Evolutionary conservation across 2,329 filamentous ascomycete genomes (phyloP).

Genomic region (Penicillium occitanis): DNA sequence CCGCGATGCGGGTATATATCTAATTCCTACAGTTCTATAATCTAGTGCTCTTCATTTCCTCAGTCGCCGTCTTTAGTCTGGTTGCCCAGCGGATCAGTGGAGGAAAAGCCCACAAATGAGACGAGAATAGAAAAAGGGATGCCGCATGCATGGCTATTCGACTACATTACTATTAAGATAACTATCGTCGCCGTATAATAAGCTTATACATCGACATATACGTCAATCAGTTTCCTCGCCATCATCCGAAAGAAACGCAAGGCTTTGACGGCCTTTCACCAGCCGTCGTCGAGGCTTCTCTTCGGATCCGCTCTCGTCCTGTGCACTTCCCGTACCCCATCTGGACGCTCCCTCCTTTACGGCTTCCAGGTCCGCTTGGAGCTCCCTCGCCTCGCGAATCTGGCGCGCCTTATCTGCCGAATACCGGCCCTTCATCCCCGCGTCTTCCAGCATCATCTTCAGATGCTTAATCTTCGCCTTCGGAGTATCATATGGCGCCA

Average conservation of each 20-base stretch:
- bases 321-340: slow-evolving; percentile 63
- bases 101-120: slow-evolving; percentile 37
- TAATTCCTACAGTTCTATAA: slow-evolving; percentile 74
- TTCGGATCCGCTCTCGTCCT: slow-evolving; percentile 44
- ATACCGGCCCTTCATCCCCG: slow-evolving; percentile 86
- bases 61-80: slow-evolving; percentile 89
- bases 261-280: slow-evolving; percentile 45
- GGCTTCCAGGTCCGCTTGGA: slow-evolving; percentile 78
- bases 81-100: slow-evolving; percentile 80
- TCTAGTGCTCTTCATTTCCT: slow-evolving; percentile 92
- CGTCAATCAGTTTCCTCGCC: slow-evolving; percentile 60
- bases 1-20: not conserved
- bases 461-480: slow-evolving; percentile 82
- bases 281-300: slow-evolving; percentile 42
- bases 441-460: slow-evolving; percentile 72
- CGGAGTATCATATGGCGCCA: slow-evolving; percentile 70
- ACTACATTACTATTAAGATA: not conserved
- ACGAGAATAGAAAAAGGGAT: not conserved
- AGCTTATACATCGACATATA: not conserved
- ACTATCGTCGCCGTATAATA: not conserved
- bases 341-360: slow-evolving; percentile 76
- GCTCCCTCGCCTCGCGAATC: slow-evolving; percentile 84
- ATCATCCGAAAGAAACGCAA: slow-evolving; percentile 66
- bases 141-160: not conserved
- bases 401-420: slow-evolving; percentile 78